A percentile compares a stretch with the other conserved stretches of the same genome.
These are phyloP conservation scores for Hygrophorus russula DNA, from an alignment of 768 basidiomycete species.

Conservation along the genomic window DNA sequence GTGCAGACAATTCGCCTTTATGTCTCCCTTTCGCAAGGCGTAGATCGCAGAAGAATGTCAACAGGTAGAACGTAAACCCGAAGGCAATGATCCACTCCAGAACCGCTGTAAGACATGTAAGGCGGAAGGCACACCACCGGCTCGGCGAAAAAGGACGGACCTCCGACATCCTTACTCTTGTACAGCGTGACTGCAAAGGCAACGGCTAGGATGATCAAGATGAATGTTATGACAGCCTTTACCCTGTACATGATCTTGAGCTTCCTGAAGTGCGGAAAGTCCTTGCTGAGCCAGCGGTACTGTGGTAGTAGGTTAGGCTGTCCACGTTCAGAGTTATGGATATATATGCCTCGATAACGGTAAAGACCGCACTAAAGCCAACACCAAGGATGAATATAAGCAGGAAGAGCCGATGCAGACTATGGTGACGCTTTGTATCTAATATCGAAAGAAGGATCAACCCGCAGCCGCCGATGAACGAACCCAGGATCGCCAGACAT, in stretches of 20 bases:
- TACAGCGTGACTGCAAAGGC: conserved; percentile 49
- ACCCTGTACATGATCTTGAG: conserved; percentile 45
- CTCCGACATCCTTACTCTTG: conserved; percentile 35
- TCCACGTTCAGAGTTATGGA: too few species aligned
- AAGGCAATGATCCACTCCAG: conserved; percentile 70
- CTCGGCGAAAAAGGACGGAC: conserved; percentile 16
- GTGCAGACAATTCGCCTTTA: conserved; percentile 31
- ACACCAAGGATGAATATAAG: conserved; percentile 68
- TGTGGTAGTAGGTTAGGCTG: conserved; percentile 13
- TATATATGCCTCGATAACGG: conserved; percentile 52
- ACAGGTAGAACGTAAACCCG: conserved; percentile 60
- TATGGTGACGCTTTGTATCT: conserved; percentile 47
- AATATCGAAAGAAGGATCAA: conserved; percentile 62
- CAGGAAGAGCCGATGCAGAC: conserved; percentile 48
- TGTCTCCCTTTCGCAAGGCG: conserved; percentile 42
- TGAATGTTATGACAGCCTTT: conserved; percentile 48
- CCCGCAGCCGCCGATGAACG: conserved; percentile 51
- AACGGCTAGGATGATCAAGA: conserved; percentile 50
- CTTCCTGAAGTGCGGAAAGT: conserved; percentile 31
- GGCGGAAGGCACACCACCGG: neutral
- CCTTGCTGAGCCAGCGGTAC: conserved; percentile 57
- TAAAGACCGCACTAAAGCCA: conserved; percentile 62
- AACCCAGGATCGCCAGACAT: conserved; percentile 46
- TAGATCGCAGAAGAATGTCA: conserved; percentile 68
- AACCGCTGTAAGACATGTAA: conserved; percentile 27